phyloP scores from a whole-genome alignment of 345 rosid genomes.

The Raphanus raphanistrum region DNA sequence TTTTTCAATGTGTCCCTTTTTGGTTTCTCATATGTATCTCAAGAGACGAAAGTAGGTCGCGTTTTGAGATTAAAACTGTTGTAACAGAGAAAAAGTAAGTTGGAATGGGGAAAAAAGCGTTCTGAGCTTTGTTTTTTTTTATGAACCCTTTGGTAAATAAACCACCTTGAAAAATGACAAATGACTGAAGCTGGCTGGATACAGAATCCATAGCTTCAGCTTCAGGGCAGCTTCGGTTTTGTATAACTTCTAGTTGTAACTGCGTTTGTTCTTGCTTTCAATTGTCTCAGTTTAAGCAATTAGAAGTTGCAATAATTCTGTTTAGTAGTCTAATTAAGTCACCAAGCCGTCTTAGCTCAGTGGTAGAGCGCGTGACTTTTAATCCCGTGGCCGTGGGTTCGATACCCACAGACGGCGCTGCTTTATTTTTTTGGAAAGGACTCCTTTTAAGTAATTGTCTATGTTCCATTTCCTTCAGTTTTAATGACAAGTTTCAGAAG shows the following conservation, averaged over 20 bases:
- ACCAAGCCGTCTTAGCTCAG: conserved; percentile 19
- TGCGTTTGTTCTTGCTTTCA: neutral
- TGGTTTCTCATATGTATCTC: conserved; percentile 17
- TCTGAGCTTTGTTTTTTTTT: conserved; percentile 60
- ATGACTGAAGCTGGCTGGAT: neutral
- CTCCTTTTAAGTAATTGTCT: neutral
- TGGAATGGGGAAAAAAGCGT: conserved; percentile 22
- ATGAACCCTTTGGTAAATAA: conserved; percentile 31
- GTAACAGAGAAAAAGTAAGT: conserved; percentile 48
- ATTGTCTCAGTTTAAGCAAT: neutral
- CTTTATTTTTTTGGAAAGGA: neutral
- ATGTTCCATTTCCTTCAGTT: neutral
- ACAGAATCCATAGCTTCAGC: neutral
- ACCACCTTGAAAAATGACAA: neutral
- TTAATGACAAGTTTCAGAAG: neutral
- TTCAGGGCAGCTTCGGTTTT: neutral
- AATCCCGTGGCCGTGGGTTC: conserved; percentile 23
- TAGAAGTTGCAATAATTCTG: neutral
- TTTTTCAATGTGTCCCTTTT: neutral
- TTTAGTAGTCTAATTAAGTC: fast-evolving
- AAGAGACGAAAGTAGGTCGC: conserved; percentile 17
- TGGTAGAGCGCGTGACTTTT: conserved; percentile 24
- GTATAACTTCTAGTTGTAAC: neutral
- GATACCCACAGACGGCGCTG: conserved; percentile 15
- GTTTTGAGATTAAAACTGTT: conserved; percentile 13